Base-by-base conservation (phyloP, 1,284 basidiomycete genomes). In the Vanrija pseudolonga region DNA sequence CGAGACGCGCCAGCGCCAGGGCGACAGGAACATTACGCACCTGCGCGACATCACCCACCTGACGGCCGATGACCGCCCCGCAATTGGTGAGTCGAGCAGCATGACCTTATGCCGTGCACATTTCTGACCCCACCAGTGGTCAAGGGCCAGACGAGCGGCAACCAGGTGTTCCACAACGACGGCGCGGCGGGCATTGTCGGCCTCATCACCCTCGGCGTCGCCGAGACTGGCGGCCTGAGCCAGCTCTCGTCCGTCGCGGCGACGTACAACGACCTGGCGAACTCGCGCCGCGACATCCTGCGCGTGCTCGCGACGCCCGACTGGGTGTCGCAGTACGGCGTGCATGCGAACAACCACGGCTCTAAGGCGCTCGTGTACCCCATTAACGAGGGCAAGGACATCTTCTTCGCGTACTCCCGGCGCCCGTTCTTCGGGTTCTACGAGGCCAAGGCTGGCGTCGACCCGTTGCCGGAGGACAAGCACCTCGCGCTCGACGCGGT, bases 141-240 rank as follows among this genome's bases (percentile, higher is more conserved):
- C 42, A 22, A 59, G 57, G 58, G 64, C 17, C 64, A 66, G 45
- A 66, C 64, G 9, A 60, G 55, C 48, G 64, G 64, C 15, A 66
- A 66, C 45, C 64, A 66, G 52, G 63, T 65, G 6, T 65, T 61
- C 45, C 63, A 65, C 57, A 63, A 63, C 41, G 63, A 65, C 37
- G 63, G 63, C 14, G 49, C 41, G 37, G 32, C 32, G 12, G 9
- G 12, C 32, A 32, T 32, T 12, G 32, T 32, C 43, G 50, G 51
- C 18, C 57, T 66, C 18, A 56, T 66, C 47, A 66, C 64, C 2
- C 51, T 66, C 17, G 60, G 56, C 22, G 60, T 63, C 4, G 64
- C 64, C 20, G 62, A 62, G 36, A 62, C 47, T 12, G 62, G 62
- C 11, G 64, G 64, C 20, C 53, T 66, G 1, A 62, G 60, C 8